Evolutionary conservation across 768 basidiomycete genomes (phyloP).

Genomic region (Hygrocybe punicea): DNA sequence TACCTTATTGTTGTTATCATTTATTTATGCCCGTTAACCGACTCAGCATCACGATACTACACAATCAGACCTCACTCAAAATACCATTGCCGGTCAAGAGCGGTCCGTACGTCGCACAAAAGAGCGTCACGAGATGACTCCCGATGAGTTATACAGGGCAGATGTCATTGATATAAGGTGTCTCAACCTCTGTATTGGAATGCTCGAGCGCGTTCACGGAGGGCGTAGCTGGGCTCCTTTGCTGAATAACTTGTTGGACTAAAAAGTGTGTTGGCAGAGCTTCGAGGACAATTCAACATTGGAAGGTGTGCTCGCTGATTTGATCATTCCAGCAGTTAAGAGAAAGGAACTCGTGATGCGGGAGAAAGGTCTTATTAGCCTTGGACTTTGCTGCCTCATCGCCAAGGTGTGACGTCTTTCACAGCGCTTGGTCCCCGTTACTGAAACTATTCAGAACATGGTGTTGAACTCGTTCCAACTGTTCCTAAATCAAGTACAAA

Average conservation of each 20-base stretch:
- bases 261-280: conserved; percentile 45
- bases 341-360: conserved; percentile 80
- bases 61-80: no score
- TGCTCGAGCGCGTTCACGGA: conserved; percentile 90
- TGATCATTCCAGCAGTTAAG: conserved; percentile 88
- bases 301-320: conserved; percentile 74
- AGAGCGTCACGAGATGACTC: conserved; percentile 44
- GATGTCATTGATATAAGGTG: conserved; percentile 81
- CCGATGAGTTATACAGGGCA: conserved; percentile 60
- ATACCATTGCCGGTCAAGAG: no score
- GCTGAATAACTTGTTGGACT: conserved; percentile 5
- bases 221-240: conserved; percentile 53
- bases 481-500: conserved; percentile 78
- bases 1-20: no score
- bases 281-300: conserved; percentile 78
- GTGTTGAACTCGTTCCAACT: conserved; percentile 70
- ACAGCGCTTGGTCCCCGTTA: neutral
- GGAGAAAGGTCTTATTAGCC: conserved; percentile 73
- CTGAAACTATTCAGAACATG: conserved; percentile 48
- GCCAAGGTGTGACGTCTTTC: conserved; percentile 50
- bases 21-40: no score
- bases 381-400: conserved; percentile 85
- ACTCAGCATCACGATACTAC: no score
- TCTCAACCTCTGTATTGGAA: conserved; percentile 75
- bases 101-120: neutral